A percentile compares a stretch with the other conserved stretches of the same genome.
These are phyloP conservation scores for Dovyalis caffra DNA, from an alignment of 345 rosid species.

Conservation along the genomic window DNA sequence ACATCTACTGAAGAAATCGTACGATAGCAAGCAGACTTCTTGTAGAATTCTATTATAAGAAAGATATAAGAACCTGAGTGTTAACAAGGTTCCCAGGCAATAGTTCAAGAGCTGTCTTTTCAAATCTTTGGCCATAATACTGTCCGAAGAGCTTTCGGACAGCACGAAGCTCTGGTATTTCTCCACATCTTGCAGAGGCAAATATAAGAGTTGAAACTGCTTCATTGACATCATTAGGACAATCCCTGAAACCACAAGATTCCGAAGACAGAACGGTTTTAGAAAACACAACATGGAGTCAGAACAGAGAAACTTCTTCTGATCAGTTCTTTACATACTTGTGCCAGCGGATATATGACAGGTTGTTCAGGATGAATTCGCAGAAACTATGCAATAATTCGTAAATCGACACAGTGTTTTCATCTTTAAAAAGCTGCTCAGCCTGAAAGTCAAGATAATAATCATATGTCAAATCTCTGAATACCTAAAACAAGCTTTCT, in stretches of 20 bases:
- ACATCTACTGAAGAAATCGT: background rate
- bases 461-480: background rate
- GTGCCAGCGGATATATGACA: constrained; percentile 56
- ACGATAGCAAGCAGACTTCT: no score
- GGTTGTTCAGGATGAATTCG: constrained; percentile 48
- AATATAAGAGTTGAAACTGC: constrained; percentile 84
- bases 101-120: constrained; percentile 48
- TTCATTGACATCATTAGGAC: constrained; percentile 70
- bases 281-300: background rate
- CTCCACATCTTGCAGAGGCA: constrained; percentile 84
- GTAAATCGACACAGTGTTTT: constrained; percentile 44
- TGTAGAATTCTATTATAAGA: no score
- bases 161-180: constrained; percentile 61
- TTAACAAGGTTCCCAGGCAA: constrained; percentile 69
- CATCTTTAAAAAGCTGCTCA: constrained; percentile 56
- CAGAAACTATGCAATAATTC: constrained; percentile 60
- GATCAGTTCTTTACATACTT: constrained; percentile 35
- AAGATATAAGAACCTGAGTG: constrained; percentile 44
- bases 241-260: constrained; percentile 42
- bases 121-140: constrained; percentile 64
- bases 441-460: constrained; percentile 33
- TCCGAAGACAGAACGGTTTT: background rate
- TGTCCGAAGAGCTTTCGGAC: constrained; percentile 65
- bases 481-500: no score
- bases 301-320: background rate